These are phyloP conservation scores for Diaporthe velutina DNA, from an alignment of 2,329 filamentous ascomycete species.

Conservation along the genomic window DNA sequence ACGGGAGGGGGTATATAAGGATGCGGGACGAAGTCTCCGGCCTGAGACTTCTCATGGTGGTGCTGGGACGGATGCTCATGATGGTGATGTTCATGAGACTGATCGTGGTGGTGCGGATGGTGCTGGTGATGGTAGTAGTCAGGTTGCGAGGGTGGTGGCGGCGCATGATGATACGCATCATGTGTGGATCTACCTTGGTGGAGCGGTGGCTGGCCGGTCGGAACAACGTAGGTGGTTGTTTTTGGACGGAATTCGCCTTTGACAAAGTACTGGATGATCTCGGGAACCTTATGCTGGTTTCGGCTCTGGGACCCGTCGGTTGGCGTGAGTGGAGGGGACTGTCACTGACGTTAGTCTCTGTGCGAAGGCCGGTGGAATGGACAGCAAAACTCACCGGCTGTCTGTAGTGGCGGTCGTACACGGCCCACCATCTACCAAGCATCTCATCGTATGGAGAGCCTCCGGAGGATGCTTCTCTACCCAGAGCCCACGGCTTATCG, in stretches of 20 bases:
- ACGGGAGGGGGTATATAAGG: conserved; percentile 44
- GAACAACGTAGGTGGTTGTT: conserved; percentile 45
- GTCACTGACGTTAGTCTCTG: conserved; percentile 2
- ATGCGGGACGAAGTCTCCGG: conserved; percentile 41
- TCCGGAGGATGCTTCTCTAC: conserved; percentile 66
- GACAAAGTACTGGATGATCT: conserved; percentile 65
- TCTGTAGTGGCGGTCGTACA: conserved; percentile 89
- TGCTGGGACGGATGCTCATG: conserved; percentile 40
- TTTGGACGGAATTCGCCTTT: conserved; percentile 64
- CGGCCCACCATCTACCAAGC: conserved; percentile 90
- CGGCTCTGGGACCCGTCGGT: conserved; percentile 7
- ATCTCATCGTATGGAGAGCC: conserved; percentile 83
- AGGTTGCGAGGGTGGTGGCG: conserved; percentile 40
- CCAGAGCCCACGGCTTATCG: conserved; percentile 88
- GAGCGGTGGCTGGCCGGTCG: conserved; percentile 51
- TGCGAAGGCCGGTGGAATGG: neutral
- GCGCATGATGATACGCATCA: conserved; percentile 33
- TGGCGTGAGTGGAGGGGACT: conserved; percentile 35
- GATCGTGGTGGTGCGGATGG: conserved; percentile 33
- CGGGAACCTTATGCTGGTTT: conserved; percentile 42
- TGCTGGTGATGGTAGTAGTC: conserved; percentile 41
- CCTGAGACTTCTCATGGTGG: conserved; percentile 43
- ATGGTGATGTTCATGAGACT: conserved; percentile 41
- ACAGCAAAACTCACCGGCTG: conserved; percentile 56
- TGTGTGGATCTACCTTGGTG: conserved; percentile 42